Evolutionary conservation across 2,329 filamentous ascomycete species (phyloP), one percentile per base, ranked within the genome.

Genomic region (Epichloe glyceriae): DNA sequence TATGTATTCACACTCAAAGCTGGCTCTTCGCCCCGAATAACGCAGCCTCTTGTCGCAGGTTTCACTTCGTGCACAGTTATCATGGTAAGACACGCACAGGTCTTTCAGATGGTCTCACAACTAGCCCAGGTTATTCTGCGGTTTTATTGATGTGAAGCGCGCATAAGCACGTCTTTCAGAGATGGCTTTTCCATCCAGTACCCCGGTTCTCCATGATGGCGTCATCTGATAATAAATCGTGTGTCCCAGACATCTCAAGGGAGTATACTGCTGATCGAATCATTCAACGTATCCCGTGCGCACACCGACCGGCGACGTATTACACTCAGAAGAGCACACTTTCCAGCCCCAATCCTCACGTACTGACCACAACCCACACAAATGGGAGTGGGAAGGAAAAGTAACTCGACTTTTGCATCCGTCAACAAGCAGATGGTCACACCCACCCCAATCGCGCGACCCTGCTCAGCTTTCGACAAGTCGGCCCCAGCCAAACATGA

Each of bases 91-190:
- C 33, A 37, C 30, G 20, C n/a, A 42, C 12, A n/a, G 15, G 2
- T 14, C 35, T 22, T 30, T 33, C 4, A 42, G 47, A 11, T 26
- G 17, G 12, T 10, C 19, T 42, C 17, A n/a, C 17, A 20, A 12
- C 8, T 19, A 30, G 38, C 20, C 41, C 17, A 26, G 19, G 5
- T 22, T 43, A n/a, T 20, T 47, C 20, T 41, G 15, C 11, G 19
- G 15, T 4, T 14, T 30, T 42, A 39, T 37, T 45, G 2, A 45
- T 33, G 14, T n/a, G 26, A 46, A 48, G 22, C 8, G 22, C 8
- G 33, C 41, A 44, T 43, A 40, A 40, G 34, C 42, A 50, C 12
- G 22, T 40, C 53, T 49, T 51, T 45, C 46, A 10, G 20, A 55
- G 46, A 44, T 46, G 45, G 46, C 45, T 43, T 43, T 40, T 40